A percentile compares a stretch with the other conserved stretches of the same genome.
Evolutionary conservation across 2,329 filamentous ascomycete genomes (phyloP).

Genomic region (Ophiostoma populinum): DNA sequence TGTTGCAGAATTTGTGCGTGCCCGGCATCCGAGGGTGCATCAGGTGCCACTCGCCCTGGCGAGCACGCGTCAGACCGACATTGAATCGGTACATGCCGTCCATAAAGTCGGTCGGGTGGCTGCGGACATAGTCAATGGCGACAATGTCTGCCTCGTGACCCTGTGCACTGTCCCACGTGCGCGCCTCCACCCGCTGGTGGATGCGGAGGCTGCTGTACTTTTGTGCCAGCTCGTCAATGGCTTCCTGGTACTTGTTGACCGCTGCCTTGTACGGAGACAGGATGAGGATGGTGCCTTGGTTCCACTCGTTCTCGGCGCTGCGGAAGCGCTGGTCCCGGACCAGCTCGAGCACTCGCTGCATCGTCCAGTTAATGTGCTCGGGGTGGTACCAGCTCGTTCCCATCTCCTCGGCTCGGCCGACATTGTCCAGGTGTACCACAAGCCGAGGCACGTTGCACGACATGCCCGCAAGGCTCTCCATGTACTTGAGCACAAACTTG

Average conservation of each 20-base stretch:
- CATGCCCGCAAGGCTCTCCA: conserved; percentile 8
- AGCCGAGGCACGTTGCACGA: conserved; percentile 20
- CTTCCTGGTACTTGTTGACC: conserved; percentile 18
- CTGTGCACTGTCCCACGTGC: conserved; percentile 28
- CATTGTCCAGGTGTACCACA: conserved; percentile 15
- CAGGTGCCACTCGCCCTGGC: conserved; percentile 27
- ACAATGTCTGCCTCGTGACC: conserved; percentile 31
- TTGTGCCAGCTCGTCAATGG: conserved; percentile 13
- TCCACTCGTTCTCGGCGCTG: conserved; percentile 12
- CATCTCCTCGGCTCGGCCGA: conserved; percentile 10
- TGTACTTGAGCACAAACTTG: conserved; percentile 10
- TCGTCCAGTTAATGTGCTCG: conserved; percentile 21
- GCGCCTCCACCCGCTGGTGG: conserved; percentile 18
- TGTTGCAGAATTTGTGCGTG: neutral
- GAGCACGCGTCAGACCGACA: conserved; percentile 27
- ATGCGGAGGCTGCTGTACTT: conserved; percentile 12
- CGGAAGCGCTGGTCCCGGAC: conserved; percentile 18
- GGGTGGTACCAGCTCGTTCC: conserved; percentile 25
- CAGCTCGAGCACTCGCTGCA: conserved; percentile 17
- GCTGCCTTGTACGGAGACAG: conserved; percentile 26
- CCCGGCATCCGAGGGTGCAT: conserved; percentile 23
- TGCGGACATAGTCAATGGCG: conserved; percentile 29
- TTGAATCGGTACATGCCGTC: conserved; percentile 27
- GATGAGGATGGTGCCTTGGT: conserved; percentile 24
- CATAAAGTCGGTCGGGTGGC: conserved; percentile 22